phyloP scores from a whole-genome alignment of 2,329 filamentous ascomycete species.

The Anisogramma anomala region DNA sequence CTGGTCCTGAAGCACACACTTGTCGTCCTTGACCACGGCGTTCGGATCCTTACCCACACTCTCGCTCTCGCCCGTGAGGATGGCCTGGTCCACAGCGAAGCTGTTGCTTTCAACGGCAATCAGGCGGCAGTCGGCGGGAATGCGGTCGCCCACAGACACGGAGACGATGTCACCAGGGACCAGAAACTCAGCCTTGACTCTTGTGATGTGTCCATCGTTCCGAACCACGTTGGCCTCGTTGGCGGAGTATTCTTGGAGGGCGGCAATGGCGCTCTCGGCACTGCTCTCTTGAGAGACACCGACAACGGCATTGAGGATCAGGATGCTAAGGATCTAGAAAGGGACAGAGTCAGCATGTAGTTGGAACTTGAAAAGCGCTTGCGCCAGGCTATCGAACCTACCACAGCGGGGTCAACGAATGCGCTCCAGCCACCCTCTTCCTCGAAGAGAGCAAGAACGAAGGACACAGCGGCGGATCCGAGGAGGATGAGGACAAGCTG shows the following conservation, averaged over 20 bases:
- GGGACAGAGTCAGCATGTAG: neutral
- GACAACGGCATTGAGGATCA: constrained; percentile 92
- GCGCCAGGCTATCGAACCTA: constrained; percentile 40
- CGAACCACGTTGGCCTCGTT: constrained; percentile 93
- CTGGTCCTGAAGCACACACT: constrained; percentile 94
- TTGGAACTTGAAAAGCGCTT: no score
- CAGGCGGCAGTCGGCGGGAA: constrained; percentile 88
- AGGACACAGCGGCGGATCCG: constrained; percentile 85
- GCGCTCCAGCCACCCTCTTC: constrained; percentile 90
- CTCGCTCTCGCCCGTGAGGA: constrained; percentile 94
- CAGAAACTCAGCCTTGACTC: constrained; percentile 90
- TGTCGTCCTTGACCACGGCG: constrained; percentile 57
- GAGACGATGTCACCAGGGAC: constrained; percentile 90
- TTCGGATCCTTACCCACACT: constrained; percentile 77
- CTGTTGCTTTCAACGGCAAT: constrained; percentile 91
- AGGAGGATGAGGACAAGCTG: constrained; percentile 93
- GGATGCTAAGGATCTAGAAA: constrained; percentile 78
- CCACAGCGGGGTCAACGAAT: constrained; percentile 90
- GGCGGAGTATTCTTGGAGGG: constrained; percentile 95
- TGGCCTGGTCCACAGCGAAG: constrained; percentile 92
- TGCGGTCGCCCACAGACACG: constrained; percentile 79
- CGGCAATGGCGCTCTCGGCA: constrained; percentile 95
- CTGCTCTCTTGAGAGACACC: constrained; percentile 98
- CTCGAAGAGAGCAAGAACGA: constrained; percentile 85
- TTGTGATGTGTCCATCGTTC: constrained; percentile 61